phyloP scores from a whole-genome alignment of 83 land plant genomes.

The Picea abies region DNA sequence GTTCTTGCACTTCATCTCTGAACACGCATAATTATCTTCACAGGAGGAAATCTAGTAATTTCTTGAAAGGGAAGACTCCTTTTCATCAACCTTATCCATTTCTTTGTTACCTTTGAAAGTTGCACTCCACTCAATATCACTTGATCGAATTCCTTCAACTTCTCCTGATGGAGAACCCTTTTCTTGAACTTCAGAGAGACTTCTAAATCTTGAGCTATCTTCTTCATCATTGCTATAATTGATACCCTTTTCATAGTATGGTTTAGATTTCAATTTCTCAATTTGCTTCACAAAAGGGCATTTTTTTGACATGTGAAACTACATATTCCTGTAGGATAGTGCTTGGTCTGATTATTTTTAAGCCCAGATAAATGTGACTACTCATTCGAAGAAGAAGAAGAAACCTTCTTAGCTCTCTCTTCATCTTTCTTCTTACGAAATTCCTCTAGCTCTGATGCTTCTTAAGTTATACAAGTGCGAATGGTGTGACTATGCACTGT shows the following conservation, averaged over 20 bases:
- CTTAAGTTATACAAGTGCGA: too few relatives aligned
- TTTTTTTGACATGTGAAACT: too few relatives aligned
- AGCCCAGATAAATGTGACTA: slow-evolving; percentile 23
- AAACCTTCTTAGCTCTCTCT: slow-evolving; percentile 50
- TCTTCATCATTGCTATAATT: slow-evolving; percentile 61
- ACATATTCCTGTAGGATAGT: neutral
- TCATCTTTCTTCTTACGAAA: slow-evolving; percentile 62
- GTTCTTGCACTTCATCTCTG: too few relatives aligned
- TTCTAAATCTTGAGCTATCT: neutral
- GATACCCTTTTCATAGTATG: slow-evolving; percentile 67
- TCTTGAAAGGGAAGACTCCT: too few relatives aligned
- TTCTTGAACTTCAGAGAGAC: neutral
- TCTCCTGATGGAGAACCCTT: neutral
- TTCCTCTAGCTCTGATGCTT: slow-evolving; percentile 33
- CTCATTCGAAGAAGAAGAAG: slow-evolving; percentile 6
- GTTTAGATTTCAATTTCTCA: slow-evolving; percentile 39
- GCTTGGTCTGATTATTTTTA: slow-evolving; percentile 7
- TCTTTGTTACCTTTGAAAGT: too few relatives aligned
- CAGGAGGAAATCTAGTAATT: too few relatives aligned
- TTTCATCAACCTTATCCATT: too few relatives aligned
- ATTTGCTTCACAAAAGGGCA: slow-evolving; percentile 19
- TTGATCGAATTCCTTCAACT: neutral
- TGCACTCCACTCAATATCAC: neutral
- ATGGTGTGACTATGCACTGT: too few relatives aligned
- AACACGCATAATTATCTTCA: too few relatives aligned